These are phyloP conservation scores for Fusarium mangiferae DNA, from an alignment of 2,329 filamentous ascomycete species.

Conservation along the genomic window DNA sequence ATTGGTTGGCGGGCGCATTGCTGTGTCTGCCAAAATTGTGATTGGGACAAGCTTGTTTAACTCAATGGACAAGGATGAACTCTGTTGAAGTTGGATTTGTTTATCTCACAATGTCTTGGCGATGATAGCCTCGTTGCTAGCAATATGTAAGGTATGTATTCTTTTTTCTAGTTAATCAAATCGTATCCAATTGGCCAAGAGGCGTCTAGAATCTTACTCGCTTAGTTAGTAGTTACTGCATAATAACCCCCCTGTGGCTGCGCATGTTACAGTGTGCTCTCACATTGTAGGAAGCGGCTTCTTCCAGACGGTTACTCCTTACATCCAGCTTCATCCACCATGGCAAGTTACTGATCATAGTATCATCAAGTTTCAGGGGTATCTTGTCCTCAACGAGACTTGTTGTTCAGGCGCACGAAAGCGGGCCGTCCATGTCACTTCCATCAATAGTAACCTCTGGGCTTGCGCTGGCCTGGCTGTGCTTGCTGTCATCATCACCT, in stretches of 20 bases:
- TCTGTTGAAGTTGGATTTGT: neutral
- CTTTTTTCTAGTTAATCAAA: neutral
- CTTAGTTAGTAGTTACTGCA: neutral
- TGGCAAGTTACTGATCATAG: conserved; percentile 14
- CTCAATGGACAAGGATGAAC: neutral
- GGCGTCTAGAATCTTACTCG: neutral
- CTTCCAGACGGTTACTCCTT: conserved; percentile 6
- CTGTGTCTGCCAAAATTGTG: neutral
- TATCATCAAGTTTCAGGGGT: conserved; percentile 27
- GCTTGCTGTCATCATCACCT: conserved; percentile 5
- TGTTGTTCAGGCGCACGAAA: neutral
- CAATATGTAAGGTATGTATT: neutral
- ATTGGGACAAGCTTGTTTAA: neutral
- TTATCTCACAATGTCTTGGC: conserved; percentile 23
- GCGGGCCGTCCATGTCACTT: conserved; percentile 22
- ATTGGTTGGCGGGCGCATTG: neutral
- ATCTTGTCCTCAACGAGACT: conserved; percentile 19
- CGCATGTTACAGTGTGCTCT: conserved; percentile 7
- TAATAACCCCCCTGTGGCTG: conserved; percentile 21
- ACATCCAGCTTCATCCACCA: neutral
- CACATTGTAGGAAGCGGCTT: conserved; percentile 6
- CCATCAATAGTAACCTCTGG: conserved; percentile 22
- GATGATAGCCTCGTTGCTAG: neutral
- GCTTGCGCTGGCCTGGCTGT: neutral
- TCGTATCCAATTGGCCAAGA: neutral